Evolutionary conservation across 352 stramenopile genomes (phyloP).

Genomic region (Phytopythium mirpurense): DNA sequence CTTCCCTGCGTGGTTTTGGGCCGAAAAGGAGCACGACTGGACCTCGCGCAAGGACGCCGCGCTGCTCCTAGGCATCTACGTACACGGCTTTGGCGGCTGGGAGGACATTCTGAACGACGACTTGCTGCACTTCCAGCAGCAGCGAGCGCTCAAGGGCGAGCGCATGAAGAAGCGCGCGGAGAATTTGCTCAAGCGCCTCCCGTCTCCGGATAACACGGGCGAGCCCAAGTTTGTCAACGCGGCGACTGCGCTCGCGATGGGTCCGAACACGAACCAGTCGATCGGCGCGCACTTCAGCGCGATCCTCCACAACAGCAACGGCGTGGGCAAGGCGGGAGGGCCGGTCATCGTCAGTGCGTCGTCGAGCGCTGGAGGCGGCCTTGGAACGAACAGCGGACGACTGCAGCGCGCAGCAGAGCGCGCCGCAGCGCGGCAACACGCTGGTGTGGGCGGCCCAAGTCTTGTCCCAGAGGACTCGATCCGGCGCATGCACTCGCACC

Average conservation of each 20-base stretch:
- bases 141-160: constrained; percentile 79
- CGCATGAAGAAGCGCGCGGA: constrained; percentile 81
- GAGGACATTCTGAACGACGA: constrained; percentile 85
- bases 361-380: constrained; percentile 20
- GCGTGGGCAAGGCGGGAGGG: constrained; percentile 2
- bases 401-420: constrained; percentile 67
- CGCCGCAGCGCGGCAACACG: constrained; percentile 41
- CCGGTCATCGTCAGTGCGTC: constrained; percentile 6
- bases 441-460: constrained; percentile 14
- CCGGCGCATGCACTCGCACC: constrained; percentile 24
- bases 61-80: constrained; percentile 74
- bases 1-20: constrained; percentile 65
- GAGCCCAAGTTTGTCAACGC: constrained; percentile 62
- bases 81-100: constrained; percentile 83
- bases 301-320: constrained; percentile 59
- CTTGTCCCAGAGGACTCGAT: constrained; percentile 34
- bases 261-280: constrained; percentile 35
- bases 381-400: constrained; percentile 16
- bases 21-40: constrained; percentile 83
- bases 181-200: constrained; percentile 73
- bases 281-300: constrained; percentile 66
- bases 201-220: constrained; percentile 43
- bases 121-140: constrained; percentile 69
- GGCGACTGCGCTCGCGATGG: constrained; percentile 32
- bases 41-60: constrained; percentile 70